These are phyloP conservation scores for Solanum gandarillasii DNA, from an alignment of 257 asterid genomes.

Conservation along the genomic window DNA sequence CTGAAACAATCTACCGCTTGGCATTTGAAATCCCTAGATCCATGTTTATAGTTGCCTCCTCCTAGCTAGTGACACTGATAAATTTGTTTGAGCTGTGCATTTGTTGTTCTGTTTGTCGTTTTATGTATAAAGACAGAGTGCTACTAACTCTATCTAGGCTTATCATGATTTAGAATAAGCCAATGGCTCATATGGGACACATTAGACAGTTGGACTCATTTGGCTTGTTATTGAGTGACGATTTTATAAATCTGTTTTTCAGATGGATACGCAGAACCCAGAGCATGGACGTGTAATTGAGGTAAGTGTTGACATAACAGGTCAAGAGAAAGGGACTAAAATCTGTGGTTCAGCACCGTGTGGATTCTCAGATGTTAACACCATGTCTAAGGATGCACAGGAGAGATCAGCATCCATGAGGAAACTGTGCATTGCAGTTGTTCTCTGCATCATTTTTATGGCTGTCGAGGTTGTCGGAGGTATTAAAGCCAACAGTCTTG, in stretches of 20 bases:
- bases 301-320: conserved; percentile 26
- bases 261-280: conserved; percentile 51
- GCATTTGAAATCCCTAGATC: background rate
- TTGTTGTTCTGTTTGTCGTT: background rate
- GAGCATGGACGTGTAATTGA: conserved; percentile 46
- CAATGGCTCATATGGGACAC: background rate
- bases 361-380: conserved; percentile 60
- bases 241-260: background rate
- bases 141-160: background rate
- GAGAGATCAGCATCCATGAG: conserved; percentile 71
- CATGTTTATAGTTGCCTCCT: background rate
- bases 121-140: background rate
- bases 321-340: conserved; percentile 36
- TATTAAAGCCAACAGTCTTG: conserved; percentile 81
- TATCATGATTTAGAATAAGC: background rate
- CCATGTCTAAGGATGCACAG: conserved; percentile 52
- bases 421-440: conserved; percentile 62
- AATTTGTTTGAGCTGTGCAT: background rate
- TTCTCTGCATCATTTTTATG: conserved; percentile 63
- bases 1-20: background rate
- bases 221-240: background rate
- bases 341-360: conserved; percentile 68
- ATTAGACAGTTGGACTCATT: background rate
- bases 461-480: conserved; percentile 79
- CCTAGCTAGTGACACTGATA: background rate